phyloP scores from a whole-genome alignment of 805 yeast genomes.

The Diddensiella santjacobensis region DNA sequence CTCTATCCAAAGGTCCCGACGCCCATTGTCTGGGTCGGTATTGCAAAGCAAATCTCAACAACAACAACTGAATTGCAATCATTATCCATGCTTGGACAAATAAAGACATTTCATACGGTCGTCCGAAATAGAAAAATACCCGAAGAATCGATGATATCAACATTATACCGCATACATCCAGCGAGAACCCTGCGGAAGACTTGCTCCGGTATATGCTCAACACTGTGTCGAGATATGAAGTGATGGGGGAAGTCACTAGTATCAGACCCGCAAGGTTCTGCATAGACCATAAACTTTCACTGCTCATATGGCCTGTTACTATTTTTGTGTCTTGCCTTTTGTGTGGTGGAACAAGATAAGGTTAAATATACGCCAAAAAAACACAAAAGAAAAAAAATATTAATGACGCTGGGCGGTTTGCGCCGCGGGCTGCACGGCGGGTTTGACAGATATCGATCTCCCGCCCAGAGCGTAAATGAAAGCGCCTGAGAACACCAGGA shows the following conservation, averaged over 20 bases:
- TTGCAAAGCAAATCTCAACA: slow-evolving; percentile 58
- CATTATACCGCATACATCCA: slow-evolving; percentile 94
- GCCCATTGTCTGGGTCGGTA: slow-evolving; percentile 25
- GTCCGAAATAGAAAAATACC: slow-evolving; percentile 70
- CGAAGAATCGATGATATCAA: slow-evolving; percentile 68
- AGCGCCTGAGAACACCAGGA: slow-evolving; percentile 54
- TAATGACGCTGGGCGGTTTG: neutral
- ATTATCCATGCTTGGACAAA: slow-evolving; percentile 78
- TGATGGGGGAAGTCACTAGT: slow-evolving; percentile 76
- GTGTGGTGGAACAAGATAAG: neutral
- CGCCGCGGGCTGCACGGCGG: neutral
- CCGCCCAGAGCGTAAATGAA: slow-evolving; percentile 36
- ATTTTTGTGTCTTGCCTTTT: neutral
- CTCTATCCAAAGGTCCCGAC: slow-evolving; percentile 20
- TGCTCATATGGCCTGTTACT: too few species aligned
- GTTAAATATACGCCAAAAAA: too few species aligned
- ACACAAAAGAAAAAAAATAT: too few species aligned
- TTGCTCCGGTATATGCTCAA: slow-evolving; percentile 58
- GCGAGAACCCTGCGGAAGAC: slow-evolving; percentile 74
- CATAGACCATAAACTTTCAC: slow-evolving; percentile 3
- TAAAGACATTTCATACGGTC: slow-evolving; percentile 77
- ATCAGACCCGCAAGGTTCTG: slow-evolving; percentile 42
- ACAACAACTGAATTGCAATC: slow-evolving; percentile 70
- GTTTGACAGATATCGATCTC: neutral
- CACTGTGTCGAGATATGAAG: slow-evolving; percentile 84